A percentile compares a stretch with the other conserved stretches of the same genome.
phyloP scores from a whole-genome alignment of 1,284 basidiomycete species.

The Boletus sp. region DNA sequence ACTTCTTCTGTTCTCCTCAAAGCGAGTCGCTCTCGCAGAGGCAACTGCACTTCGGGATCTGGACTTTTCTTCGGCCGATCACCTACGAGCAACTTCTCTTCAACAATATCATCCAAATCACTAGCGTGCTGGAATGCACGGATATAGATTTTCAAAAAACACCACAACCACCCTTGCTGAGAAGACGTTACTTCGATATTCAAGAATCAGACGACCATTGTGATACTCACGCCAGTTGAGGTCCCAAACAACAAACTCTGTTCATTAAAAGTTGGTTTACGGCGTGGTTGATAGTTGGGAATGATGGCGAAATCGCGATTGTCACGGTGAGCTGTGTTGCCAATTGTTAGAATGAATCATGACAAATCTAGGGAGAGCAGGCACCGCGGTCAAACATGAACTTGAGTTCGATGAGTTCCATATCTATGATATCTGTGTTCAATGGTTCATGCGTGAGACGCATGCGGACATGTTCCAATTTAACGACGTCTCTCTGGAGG shows the following conservation, averaged over 20 bases:
- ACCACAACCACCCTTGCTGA: conserved; percentile 65
- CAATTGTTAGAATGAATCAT: conserved; percentile 12
- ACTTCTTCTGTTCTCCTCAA: conserved; percentile 49
- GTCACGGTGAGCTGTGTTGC: conserved; percentile 60
- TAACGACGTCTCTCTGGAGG: conserved; percentile 71
- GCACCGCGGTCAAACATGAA: conserved; percentile 76
- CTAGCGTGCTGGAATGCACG: conserved; percentile 69
- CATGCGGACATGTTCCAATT: conserved; percentile 80
- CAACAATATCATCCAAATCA: conserved; percentile 70
- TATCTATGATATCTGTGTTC: conserved; percentile 63
- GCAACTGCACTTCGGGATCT: conserved; percentile 46
- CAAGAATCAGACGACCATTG: background rate
- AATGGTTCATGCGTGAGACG: conserved; percentile 70
- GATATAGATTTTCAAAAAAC: conserved; percentile 73
- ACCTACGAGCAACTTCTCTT: conserved; percentile 73
- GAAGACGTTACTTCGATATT: conserved; percentile 6
- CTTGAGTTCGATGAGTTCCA: conserved; percentile 79
- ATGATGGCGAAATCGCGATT: conserved; percentile 79
- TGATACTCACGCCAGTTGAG: conserved; percentile 52
- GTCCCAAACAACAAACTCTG: conserved; percentile 66
- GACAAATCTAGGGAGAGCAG: conserved; percentile 27
- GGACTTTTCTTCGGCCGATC: conserved; percentile 67
- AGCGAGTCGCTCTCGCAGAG: conserved; percentile 54
- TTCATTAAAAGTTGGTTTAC: conserved; percentile 48
- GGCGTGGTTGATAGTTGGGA: conserved; percentile 69